A percentile compares a stretch with the other conserved stretches of the same genome.
phyloP scores from a whole-genome alignment of 2,329 filamentous ascomycete genomes.

The Hypoxylon sp. region DNA sequence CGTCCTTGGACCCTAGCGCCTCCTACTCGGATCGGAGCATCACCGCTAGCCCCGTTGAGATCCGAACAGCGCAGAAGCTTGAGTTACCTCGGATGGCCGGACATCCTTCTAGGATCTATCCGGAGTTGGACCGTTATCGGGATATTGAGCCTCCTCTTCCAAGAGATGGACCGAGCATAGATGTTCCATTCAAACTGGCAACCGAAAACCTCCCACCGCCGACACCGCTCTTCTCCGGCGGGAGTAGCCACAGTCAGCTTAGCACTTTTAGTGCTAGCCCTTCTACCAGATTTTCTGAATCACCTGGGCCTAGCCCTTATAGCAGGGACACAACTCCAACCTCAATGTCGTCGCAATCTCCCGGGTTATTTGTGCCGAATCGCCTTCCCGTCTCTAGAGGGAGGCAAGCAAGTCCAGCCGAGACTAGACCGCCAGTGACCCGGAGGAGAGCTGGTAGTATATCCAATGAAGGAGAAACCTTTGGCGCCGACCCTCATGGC shows the following conservation, averaged over 20 bases:
- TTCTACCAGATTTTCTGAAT: slow-evolving; percentile 82
- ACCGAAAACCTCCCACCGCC: slow-evolving; percentile 78
- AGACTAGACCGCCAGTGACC: slow-evolving; percentile 72
- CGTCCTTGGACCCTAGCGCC: slow-evolving; percentile 55
- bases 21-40: slow-evolving; percentile 60
- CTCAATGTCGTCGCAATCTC: slow-evolving; percentile 82
- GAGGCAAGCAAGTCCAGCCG: slow-evolving; percentile 69
- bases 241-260: slow-evolving; percentile 65
- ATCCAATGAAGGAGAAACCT: slow-evolving; percentile 65
- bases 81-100: slow-evolving; percentile 58
- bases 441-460: slow-evolving; percentile 70
- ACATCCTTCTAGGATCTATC: slow-evolving; percentile 66
- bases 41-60: slow-evolving; percentile 62
- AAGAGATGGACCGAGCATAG: slow-evolving; percentile 58
- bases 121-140: slow-evolving; percentile 74
- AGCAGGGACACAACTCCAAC: slow-evolving; percentile 85
- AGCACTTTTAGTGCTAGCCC: slow-evolving; percentile 78
- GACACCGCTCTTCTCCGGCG: slow-evolving; percentile 75
- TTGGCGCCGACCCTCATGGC: slow-evolving; percentile 67
- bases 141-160: slow-evolving; percentile 59
- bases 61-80: slow-evolving; percentile 59
- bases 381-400: slow-evolving; percentile 63
- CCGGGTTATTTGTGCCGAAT: slow-evolving; percentile 69
- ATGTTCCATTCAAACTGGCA: slow-evolving; percentile 70
- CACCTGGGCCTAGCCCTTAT: slow-evolving; percentile 77